Conservation (phyloP, 768 basidiomycete genomes). For the Boletus edulis region DNA sequence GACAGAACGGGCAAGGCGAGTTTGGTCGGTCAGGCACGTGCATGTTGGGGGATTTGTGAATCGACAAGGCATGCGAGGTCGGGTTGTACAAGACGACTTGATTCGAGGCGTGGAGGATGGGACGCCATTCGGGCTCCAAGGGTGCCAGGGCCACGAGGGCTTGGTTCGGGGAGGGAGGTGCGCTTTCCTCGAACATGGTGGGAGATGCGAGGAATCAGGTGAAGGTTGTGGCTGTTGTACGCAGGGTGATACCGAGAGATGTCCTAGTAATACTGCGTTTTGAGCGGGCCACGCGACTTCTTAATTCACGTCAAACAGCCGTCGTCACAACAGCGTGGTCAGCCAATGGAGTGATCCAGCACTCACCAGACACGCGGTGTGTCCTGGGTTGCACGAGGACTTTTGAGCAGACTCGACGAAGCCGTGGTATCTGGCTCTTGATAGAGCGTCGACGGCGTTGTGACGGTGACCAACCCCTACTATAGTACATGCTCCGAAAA, state of each 20-base stretch:
- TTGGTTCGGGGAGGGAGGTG: constrained; percentile 30
- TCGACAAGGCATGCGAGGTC: constrained; percentile 77
- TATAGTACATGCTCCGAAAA: background rate
- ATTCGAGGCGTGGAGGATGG: constrained; percentile 79
- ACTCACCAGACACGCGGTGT: background rate
- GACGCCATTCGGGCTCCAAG: constrained; percentile 55
- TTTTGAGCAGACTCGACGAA: background rate
- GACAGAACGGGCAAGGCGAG: constrained; percentile 70
- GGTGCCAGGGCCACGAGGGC: constrained; percentile 30
- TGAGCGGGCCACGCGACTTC: constrained; percentile 1
- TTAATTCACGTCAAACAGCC: background rate
- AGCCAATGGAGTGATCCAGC: background rate
- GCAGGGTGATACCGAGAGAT: constrained; percentile 3
- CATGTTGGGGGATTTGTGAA: constrained; percentile 37
- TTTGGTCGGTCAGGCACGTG: constrained; percentile 22
- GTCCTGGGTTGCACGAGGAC: background rate
- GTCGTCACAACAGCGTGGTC: background rate
- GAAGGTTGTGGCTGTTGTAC: background rate
- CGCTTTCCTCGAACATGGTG: constrained; percentile 31
- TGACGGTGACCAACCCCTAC: background rate
- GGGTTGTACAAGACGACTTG: constrained; percentile 89
- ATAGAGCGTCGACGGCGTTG: background rate
- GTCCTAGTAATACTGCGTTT: background rate
- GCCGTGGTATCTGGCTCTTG: background rate
- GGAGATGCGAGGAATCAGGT: background rate